phyloP scores from a whole-genome alignment of 495 filamentous ascomycete species.

The Penicillium steckii region DNA sequence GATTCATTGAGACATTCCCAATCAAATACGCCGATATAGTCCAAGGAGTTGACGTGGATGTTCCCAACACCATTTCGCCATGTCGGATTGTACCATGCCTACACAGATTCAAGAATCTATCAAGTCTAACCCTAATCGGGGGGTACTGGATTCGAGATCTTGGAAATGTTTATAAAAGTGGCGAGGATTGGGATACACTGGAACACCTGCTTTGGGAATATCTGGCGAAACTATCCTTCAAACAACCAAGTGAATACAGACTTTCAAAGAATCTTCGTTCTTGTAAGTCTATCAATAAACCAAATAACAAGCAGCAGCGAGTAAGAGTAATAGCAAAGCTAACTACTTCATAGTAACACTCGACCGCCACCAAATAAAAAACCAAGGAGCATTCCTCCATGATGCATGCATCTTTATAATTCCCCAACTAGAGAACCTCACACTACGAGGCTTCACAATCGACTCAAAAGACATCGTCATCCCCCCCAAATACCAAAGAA shows the following conservation, averaged over 20 bases:
- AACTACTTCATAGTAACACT: not conserved
- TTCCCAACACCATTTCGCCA: not conserved
- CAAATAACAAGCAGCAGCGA: not conserved
- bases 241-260: not conserved
- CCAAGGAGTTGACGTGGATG: not conserved
- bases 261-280: not conserved
- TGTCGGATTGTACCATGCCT: not conserved
- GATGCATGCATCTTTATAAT: not conserved
- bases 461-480: not conserved
- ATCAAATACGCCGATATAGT: not conserved
- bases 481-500: not conserved
- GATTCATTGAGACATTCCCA: not conserved
- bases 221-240: not conserved
- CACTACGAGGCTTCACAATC: not conserved
- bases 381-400: not conserved
- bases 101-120: not conserved
- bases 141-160: not conserved
- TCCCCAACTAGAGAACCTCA: not conserved
- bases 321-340: not conserved
- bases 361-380: not conserved
- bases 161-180: not conserved
- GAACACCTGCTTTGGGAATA: not conserved
- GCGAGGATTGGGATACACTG: not conserved
- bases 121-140: not conserved
- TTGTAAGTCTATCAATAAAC: not conserved